Base-by-base conservation (phyloP, 2,329 filamentous ascomycete species). In the Colletotrichum sp. region DNA sequence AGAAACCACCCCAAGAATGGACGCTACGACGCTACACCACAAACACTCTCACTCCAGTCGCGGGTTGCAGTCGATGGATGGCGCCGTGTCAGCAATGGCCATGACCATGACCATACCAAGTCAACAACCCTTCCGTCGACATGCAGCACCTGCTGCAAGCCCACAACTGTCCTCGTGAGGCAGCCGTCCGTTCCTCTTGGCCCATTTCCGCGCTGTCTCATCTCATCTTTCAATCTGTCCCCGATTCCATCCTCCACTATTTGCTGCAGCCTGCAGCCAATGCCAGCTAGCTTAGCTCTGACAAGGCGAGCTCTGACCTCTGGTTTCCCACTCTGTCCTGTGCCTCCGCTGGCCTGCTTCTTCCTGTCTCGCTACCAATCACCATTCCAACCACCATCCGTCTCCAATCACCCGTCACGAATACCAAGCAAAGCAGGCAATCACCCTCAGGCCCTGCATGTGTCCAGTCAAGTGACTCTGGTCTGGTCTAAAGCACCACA, bases 191-290 rank as follows among this genome's bases (percentile, higher is more conserved):
- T 63, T 68, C 62, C 48, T 58, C 69, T 38, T 75, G 63, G 63
- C 63, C 73, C 69, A 58, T 58, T 72, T 68, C n/a, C 43, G 56
- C 62, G 36, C n/a, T 48, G 67, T 74, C 71, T 74, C 70, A 66
- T 73, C 69, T 68, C 73, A 62, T 68, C 65, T 58, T n/a, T 68
- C 73, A 62, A 67, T 58, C 43, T 32, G 12, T 34, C 55, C 38
- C 58, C 58, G 48, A 34, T 59, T 34, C 48, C 16, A 21, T 58
- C 32, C 58, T 36, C 43, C 43, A 52, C 43, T 52, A 52, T 52
- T 52, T 52, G n/a, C n/a, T 52, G 43, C 43, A 32, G 26, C 58
- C 30, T 32, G 30, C n/a, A 32, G 58, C 34, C 61, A 61, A 26
- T 61, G 28, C 28, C 26, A 43, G 13, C 34, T 24, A 24, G 18